A percentile compares a stretch with the other conserved stretches of the same genome.
phyloP scores from a whole-genome alignment of 768 basidiomycete genomes.

The Russula olivacea region DNA sequence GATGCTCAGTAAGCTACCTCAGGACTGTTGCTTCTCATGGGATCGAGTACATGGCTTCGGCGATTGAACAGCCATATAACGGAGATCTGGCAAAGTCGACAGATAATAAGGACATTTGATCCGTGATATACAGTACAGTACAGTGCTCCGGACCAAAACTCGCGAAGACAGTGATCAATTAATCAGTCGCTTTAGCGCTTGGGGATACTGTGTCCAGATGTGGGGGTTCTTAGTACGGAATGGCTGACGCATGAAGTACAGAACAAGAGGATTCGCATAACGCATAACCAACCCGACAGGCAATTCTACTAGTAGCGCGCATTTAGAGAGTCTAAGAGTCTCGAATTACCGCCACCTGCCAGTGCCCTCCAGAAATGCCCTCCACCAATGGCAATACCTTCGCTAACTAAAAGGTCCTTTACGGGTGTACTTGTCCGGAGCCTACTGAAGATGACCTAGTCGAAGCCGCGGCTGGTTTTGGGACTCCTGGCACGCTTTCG shows the following conservation, averaged over 20 bases:
- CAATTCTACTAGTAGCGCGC: neutral
- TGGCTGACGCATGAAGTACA: no score
- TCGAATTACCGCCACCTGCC: neutral
- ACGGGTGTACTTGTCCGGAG: neutral
- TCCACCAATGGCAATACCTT: neutral
- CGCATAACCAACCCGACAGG: neutral
- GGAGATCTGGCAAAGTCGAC: no score
- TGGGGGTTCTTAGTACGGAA: no score
- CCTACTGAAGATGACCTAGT: neutral
- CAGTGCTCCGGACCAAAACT: no score
- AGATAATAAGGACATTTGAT: no score
- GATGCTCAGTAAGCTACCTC: no score
- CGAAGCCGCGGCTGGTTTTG: neutral
- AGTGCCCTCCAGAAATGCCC: no score
- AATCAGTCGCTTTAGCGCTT: neutral
- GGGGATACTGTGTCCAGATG: neutral
- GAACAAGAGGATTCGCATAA: neutral
- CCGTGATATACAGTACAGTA: no score
- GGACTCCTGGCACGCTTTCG: neutral
- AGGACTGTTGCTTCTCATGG: no score
- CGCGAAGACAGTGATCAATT: no score
- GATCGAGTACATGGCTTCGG: no score
- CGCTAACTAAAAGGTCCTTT: neutral
- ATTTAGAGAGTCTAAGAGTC: neutral
- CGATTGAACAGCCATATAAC: no score